Conservation (phyloP, 352 stramenopile genomes). For the Pythium phragmitis region DNA sequence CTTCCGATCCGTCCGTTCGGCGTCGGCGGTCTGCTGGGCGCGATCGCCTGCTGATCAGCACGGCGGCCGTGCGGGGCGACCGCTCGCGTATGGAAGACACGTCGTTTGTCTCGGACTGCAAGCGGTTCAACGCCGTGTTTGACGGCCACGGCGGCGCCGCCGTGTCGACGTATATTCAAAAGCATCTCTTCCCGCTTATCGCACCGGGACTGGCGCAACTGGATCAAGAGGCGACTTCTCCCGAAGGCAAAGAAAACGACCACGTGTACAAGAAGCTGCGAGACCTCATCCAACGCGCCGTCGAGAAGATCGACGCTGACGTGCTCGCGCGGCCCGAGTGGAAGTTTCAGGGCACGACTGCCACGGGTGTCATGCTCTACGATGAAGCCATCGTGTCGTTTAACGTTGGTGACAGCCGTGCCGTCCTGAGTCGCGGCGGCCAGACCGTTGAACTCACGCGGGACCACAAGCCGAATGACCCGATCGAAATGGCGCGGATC, state of each 20-base stretch:
- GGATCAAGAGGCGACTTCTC: slow-evolving; percentile 28
- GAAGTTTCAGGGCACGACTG: slow-evolving; percentile 80
- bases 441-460: slow-evolving; percentile 72
- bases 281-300: slow-evolving; percentile 37
- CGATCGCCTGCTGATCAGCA: slow-evolving; percentile 55
- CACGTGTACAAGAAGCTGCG: slow-evolving; percentile 35
- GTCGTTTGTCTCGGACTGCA: slow-evolving; percentile 75
- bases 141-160: slow-evolving; percentile 77
- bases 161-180: slow-evolving; percentile 66
- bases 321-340: slow-evolving; percentile 69
- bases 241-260: slow-evolving; percentile 23
- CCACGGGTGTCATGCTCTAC: slow-evolving; percentile 65
- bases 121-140: slow-evolving; percentile 81
- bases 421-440: slow-evolving; percentile 88
- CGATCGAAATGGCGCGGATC: slow-evolving; percentile 67
- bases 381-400: slow-evolving; percentile 78
- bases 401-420: slow-evolving; percentile 95
- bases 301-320: slow-evolving; percentile 59
- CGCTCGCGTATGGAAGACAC: slow-evolving; percentile 84
- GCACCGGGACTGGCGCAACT: slow-evolving; percentile 44
- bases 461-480: slow-evolving; percentile 91
- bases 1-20: slow-evolving; percentile 14
- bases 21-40: slow-evolving; percentile 19
- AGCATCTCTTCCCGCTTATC: slow-evolving; percentile 58
- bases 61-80: slow-evolving; percentile 68